A percentile compares a stretch with the other conserved stretches of the same genome.
These are phyloP conservation scores for Candida dendrica DNA, from an alignment of 805 yeast genomes.

Conservation along the genomic window DNA sequence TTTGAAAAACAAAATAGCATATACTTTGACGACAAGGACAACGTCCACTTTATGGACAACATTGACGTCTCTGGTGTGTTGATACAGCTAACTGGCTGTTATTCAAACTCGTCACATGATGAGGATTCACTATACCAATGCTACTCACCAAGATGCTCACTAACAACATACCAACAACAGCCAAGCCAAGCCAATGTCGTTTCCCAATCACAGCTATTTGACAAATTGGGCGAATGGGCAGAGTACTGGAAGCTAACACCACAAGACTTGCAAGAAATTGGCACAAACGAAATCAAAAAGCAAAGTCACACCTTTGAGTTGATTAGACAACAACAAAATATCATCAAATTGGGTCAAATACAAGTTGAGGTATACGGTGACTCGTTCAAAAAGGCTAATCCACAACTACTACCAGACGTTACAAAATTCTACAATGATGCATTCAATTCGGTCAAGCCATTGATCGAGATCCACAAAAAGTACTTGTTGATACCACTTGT, in stretches of 20 bases:
- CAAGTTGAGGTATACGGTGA: constrained; percentile 54
- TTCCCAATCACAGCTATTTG: not conserved
- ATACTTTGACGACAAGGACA: constrained; percentile 25
- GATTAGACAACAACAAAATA: constrained; percentile 62
- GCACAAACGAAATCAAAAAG: constrained; percentile 45
- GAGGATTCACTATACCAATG: constrained; percentile 14
- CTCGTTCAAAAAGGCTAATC: constrained; percentile 28
- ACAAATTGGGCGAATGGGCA: constrained; percentile 48
- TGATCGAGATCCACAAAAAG: constrained; percentile 48
- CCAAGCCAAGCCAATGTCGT: constrained; percentile 1
- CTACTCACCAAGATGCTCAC: constrained; percentile 28
- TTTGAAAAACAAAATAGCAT: constrained; percentile 37
- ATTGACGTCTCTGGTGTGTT: constrained; percentile 35
- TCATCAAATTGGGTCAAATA: constrained; percentile 58
- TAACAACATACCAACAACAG: constrained; percentile 13
- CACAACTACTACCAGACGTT: constrained; percentile 39
- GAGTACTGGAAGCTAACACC: constrained; percentile 57
- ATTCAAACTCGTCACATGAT: constrained; percentile 27
- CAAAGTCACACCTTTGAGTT: constrained; percentile 76
- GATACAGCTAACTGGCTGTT: constrained; percentile 38
- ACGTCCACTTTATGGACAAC: constrained; percentile 20
- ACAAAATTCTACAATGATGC: constrained; percentile 55
- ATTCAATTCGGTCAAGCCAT: constrained; percentile 45
- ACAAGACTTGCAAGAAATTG: constrained; percentile 45
- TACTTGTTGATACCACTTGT: constrained; percentile 52